Evolutionary conservation across 768 basidiomycete genomes (phyloP), one percentile per base, ranked within the genome.

Genomic region (Boletus huronensis): DNA sequence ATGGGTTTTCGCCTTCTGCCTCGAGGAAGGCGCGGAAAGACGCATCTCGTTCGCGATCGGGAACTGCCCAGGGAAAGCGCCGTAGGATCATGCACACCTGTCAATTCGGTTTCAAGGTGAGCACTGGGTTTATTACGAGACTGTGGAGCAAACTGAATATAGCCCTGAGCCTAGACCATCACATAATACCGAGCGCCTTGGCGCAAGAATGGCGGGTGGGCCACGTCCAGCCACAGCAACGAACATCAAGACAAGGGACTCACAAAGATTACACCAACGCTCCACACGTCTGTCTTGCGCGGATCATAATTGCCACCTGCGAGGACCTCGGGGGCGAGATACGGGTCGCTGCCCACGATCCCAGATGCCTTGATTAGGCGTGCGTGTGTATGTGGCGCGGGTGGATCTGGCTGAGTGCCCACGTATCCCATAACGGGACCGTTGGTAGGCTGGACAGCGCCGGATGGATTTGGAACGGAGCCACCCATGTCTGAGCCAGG

Each of bases 41-140:
- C 52, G 89, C 82, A 69, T 98, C 97, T 17, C 85, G 84, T 80
- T 96, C 96, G 64, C 85, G 78, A 68, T 99, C 97, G 11, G 97
- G 96, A 53, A 98, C 89, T 72, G 93, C 98, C 97, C 97, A 99
- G 5, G 97, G 97, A 78, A 99, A 99, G 48, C 97, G 83, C 50
- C 96, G 82, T 32, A 99, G 82, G 59, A 97, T 78, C 97, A 99
- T 99, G 77, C 97, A 99, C 2, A 72, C 69, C 69, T 70, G 43
- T 17, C 9, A 32, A 45, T 32, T 34, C 14, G 26, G 26, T 14
- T 32, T 34, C 36, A 13, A 28, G n/a, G 38, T 67, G 38, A 65
- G 65, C 44, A 47, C 31, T 34, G 5, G 26, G 17, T 40, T 60
- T 53, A 55, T 60, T 53, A 55, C 50, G 50, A 46, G 6, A 55